Evolutionary conservation across 139 green algal species (phyloP).

Genomic region (Tetraselmis striata): DNA sequence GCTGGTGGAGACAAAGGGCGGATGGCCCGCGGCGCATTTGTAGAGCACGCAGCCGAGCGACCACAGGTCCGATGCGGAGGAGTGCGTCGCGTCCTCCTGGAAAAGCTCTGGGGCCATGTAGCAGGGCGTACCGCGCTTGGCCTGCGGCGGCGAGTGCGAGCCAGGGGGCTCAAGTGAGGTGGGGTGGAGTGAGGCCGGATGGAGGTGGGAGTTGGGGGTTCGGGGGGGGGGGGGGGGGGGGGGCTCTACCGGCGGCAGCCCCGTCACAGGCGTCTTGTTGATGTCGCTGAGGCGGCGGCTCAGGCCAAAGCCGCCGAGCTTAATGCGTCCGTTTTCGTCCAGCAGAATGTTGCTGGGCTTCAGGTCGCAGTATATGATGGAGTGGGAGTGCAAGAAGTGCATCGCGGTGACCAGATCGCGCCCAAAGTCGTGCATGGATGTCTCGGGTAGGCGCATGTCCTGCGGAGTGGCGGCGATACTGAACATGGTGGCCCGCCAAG

Average conservation of each 20-base stretch:
- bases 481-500: no score
- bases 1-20: slow-evolving; percentile 74
- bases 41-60: slow-evolving; percentile 90
- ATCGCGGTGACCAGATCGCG: slow-evolving; percentile 59
- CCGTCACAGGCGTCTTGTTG: slow-evolving; percentile 58
- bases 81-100: slow-evolving; percentile 68
- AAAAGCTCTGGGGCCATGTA: slow-evolving; percentile 97
- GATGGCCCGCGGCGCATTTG: slow-evolving; percentile 74
- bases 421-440: slow-evolving; percentile 77
- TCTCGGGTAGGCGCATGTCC: slow-evolving; percentile 79
- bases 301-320: slow-evolving; percentile 92
- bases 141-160: no score
- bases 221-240: no score
- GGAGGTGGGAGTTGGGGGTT: no score
- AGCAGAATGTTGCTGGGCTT: slow-evolving; percentile 92
- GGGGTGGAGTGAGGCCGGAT: no score
- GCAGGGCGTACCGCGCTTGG: slow-evolving; percentile 72
- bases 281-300: slow-evolving; percentile 63
- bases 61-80: slow-evolving; percentile 81
- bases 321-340: slow-evolving; percentile 86
- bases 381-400: slow-evolving; percentile 72
- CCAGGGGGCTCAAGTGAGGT: no score
- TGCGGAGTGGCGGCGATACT: no score
- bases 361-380: slow-evolving; percentile 84
- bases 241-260: slow-evolving; percentile 18